Percentiles rank a stretch among this genome's conserved stretches.
Conservation (phyloP, 805 yeast species). For the Kluyveromyces nonfermentans region DNA sequence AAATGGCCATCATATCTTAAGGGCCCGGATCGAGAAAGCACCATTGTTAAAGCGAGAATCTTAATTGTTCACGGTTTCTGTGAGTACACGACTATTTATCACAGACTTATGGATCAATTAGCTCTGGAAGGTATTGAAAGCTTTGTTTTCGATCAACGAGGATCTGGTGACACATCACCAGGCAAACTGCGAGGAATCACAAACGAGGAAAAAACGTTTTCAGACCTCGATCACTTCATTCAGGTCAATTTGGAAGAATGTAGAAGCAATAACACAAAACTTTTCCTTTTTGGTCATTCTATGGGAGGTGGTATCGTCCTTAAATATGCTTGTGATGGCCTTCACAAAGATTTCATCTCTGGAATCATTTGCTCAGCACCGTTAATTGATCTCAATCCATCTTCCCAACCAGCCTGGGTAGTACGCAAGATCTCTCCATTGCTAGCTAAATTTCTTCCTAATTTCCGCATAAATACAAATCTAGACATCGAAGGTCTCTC, state of each 20-base stretch:
- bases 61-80: conserved; percentile 65
- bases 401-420: conserved; percentile 43
- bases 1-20: conserved; percentile 17
- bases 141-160: conserved; percentile 66
- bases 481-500: conserved; percentile 48
- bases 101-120: conserved; percentile 44
- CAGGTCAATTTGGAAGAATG: conserved; percentile 16
- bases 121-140: conserved; percentile 49
- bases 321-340: conserved; percentile 53
- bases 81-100: conserved; percentile 44
- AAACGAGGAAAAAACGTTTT: conserved; percentile 45
- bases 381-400: conserved; percentile 46
- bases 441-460: conserved; percentile 36
- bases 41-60: conserved; percentile 40
- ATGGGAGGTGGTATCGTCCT: conserved; percentile 75
- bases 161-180: conserved; percentile 58
- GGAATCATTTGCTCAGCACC: conserved; percentile 52
- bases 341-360: conserved; percentile 35
- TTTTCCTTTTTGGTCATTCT: conserved; percentile 58
- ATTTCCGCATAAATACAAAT: conserved; percentile 44
- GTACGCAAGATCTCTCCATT: conserved; percentile 36
- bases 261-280: conserved; percentile 16
- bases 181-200: conserved; percentile 47
- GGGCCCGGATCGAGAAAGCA: neutral
- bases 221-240: conserved; percentile 49